Base-by-base conservation (phyloP, 2,329 filamentous ascomycete species). In the Laburnicola sp. region DNA sequence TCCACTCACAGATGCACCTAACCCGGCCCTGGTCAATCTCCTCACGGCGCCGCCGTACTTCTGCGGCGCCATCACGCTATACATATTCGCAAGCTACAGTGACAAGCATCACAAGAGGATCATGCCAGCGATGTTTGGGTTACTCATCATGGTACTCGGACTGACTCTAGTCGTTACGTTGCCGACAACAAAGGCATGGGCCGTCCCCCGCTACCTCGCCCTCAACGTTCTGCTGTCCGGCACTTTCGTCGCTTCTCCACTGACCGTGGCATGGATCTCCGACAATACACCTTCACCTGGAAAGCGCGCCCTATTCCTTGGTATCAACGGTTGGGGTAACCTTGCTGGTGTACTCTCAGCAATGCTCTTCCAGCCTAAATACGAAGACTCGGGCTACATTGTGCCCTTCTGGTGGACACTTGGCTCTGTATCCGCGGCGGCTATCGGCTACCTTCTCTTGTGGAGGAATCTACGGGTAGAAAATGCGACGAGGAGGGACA, bases 21-120 rank as follows among this genome's bases (percentile, higher is more conserved):
- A 72, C 3, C 72, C 77, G n/a, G 74, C 75, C 0, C 65, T 75
- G 2, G 80, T 83, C n/a, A 78, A 78, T 45, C 65, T 79, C 21
- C 77, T 74, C 62, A 79, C 77, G 3, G 76, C 80, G 2, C 75
- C 77, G 1, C 78, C 78, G 0, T 80, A 80, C 31, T 64, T 76
- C 3, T 74, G 75, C 1, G 78, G 77, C 1, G 77, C 78, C 10
- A 51, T 78, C 6, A 74, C 72, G 0, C 71, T 74, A n/a, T 78
- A 80, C 54, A 77, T 80, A 2, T 63, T 80, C 9, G 70, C 75
- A 3, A 65, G 79, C 16, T 16, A 16, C 16, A 16, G 16, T 16
- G 16, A 16, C 16, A 16, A 16, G 16, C 16, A 16, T 16, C 16
- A 16, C 16, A 16, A 16, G 16, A 16, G 16, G 16, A 16, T 16